phyloP scores from a whole-genome alignment of 2,329 filamentous ascomycete genomes.

The Ceratocystis papillata region DNA sequence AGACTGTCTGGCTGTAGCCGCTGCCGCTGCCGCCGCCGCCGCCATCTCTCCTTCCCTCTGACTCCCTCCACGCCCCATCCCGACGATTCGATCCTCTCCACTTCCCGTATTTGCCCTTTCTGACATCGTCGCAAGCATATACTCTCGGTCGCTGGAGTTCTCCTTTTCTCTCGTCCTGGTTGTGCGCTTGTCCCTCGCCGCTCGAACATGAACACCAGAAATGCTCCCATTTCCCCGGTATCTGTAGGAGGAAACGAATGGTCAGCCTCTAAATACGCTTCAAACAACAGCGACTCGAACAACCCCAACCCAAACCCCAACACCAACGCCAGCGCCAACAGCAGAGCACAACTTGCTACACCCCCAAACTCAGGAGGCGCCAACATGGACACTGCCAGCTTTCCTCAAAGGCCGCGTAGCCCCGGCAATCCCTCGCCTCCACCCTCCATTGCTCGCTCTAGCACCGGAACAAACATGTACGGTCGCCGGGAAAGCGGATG shows the following conservation, averaged over 20 bases:
- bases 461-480: constrained; percentile 63
- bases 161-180: background rate
- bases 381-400: constrained; percentile 50
- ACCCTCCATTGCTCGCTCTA: constrained; percentile 75
- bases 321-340: constrained; percentile 42
- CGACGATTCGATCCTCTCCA: too few relatives aligned
- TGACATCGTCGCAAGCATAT: background rate
- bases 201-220: constrained; percentile 56
- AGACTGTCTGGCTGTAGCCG: background rate
- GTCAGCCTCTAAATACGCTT: constrained; percentile 58
- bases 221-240: constrained; percentile 69
- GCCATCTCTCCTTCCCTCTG: background rate
- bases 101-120: too few relatives aligned
- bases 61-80: background rate
- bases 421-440: constrained; percentile 67
- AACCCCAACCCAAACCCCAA: constrained; percentile 42
- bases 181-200: background rate
- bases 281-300: constrained; percentile 33
- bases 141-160: background rate
- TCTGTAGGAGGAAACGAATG: constrained; percentile 78
- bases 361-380: constrained; percentile 58
- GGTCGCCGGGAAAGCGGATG: constrained; percentile 55
- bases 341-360: constrained; percentile 52
- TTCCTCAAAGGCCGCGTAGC: constrained; percentile 46
- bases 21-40: background rate